A percentile compares a stretch with the other conserved stretches of the same genome.
Conservation (phyloP, 495 filamentous ascomycete genomes). For the Daldinia childiae region DNA sequence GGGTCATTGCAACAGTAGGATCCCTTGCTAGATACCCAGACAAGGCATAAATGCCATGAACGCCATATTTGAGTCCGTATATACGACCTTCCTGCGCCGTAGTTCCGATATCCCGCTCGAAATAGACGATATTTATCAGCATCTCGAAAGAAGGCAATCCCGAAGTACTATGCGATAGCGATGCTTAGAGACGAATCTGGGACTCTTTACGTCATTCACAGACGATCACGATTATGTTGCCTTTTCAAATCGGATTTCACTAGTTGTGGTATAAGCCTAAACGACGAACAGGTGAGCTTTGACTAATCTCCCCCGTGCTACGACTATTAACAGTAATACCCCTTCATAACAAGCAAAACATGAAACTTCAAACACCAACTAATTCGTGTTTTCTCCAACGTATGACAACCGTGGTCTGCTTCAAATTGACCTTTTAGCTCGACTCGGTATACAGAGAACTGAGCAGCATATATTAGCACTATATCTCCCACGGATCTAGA, state of each 20-base stretch:
- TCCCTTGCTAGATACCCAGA: neutral
- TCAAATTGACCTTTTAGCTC: constrained; percentile 6
- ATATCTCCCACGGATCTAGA: neutral
- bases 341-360: neutral
- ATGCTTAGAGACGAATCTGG: neutral
- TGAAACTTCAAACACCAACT: neutral
- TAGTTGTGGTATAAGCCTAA: neutral
- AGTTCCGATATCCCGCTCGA: neutral
- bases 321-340: neutral
- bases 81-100: neutral
- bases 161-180: neutral
- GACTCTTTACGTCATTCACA: neutral
- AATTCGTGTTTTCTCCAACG: too few species aligned
- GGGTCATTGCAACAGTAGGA: neutral
- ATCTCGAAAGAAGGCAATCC: neutral
- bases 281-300: neutral
- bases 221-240: neutral
- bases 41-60: neutral
- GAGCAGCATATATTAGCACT: constrained; percentile 10
- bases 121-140: neutral
- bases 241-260: neutral
- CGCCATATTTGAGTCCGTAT: neutral
- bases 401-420: too few species aligned
- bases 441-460: constrained; percentile 32
- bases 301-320: neutral